Evolutionary conservation across 2,329 filamentous ascomycete genomes (phyloP).

Genomic region (Fusarium hainanense): DNA sequence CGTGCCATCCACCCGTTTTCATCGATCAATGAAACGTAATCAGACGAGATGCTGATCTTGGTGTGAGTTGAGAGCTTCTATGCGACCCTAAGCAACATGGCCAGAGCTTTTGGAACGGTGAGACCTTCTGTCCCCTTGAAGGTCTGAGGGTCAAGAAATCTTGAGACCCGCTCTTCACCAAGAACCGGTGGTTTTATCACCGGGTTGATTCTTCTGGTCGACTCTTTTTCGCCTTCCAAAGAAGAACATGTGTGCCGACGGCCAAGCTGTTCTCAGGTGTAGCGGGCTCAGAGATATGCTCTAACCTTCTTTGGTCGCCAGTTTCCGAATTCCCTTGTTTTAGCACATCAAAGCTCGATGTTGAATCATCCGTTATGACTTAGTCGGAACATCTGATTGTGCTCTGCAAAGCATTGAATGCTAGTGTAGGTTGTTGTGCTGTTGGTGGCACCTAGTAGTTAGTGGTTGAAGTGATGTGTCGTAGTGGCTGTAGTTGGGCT

Average conservation of each 20-base stretch:
- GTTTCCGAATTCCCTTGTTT: slow-evolving; percentile 40
- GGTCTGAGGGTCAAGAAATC: not conserved
- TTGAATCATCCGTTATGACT: not conserved
- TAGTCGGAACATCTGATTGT: not conserved
- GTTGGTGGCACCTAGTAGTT: not conserved
- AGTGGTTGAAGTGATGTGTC: slow-evolving; percentile 9
- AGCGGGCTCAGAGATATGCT: slow-evolving; percentile 23
- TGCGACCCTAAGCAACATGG: slow-evolving; percentile 15
- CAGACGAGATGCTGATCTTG: slow-evolving; percentile 17
- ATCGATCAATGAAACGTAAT: slow-evolving; percentile 23
- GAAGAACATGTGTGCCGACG: not conserved
- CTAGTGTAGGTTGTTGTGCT: not conserved
- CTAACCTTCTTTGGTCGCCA: slow-evolving; percentile 20
- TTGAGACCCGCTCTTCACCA: not conserved
- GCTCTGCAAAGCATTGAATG: not conserved
- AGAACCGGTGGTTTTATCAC: not conserved
- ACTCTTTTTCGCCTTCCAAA: not conserved
- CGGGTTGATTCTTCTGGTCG: not conserved
- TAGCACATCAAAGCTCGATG: slow-evolving; percentile 19
- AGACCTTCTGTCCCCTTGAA: not conserved
- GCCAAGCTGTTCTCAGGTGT: slow-evolving; percentile 11
- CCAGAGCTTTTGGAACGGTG: slow-evolving; percentile 13
- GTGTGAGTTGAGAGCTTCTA: not conserved
- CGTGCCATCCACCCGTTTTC: slow-evolving; percentile 8
- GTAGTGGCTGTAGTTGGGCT: slow-evolving; percentile 1